These are phyloP conservation scores for Pigoraptor vietnamica DNA, from an alignment of 78 protist species.

Conservation along the genomic window DNA sequence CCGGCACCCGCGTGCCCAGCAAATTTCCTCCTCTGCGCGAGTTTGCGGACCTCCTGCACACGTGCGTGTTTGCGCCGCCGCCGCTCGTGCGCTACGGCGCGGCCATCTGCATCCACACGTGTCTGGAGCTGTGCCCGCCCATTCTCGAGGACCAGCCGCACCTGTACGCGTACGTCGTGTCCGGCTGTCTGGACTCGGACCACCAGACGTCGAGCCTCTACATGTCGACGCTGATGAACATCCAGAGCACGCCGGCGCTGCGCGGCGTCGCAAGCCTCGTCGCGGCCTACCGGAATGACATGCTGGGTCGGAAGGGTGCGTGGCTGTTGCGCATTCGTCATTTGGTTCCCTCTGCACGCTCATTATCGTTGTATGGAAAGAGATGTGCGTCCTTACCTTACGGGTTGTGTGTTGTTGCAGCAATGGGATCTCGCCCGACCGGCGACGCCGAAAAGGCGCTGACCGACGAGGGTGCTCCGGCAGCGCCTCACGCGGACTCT, in stretches of 20 bases:
- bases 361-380: too few relatives aligned
- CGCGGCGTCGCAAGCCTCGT: background rate
- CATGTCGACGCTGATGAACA: background rate
- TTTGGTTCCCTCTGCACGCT: too few relatives aligned
- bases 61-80: background rate
- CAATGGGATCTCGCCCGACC: too few relatives aligned
- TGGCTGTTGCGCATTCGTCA: too few relatives aligned
- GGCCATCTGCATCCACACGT: background rate
- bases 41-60: background rate
- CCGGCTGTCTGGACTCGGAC: background rate
- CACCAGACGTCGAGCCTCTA: background rate
- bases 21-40: background rate
- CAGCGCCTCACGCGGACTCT: background rate
- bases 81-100: background rate
- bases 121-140: background rate
- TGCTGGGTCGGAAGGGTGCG: background rate
- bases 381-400: too few relatives aligned
- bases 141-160: background rate
- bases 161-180: background rate
- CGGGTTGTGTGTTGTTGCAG: too few relatives aligned
- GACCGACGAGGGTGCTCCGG: too few relatives aligned
- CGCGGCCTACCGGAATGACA: background rate
- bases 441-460: too few relatives aligned
- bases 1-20: background rate
- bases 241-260: background rate